Percentiles rank a stretch among this genome's conserved stretches.
phyloP scores from a whole-genome alignment of 345 rosid species.

The Euclidium syriacum region DNA sequence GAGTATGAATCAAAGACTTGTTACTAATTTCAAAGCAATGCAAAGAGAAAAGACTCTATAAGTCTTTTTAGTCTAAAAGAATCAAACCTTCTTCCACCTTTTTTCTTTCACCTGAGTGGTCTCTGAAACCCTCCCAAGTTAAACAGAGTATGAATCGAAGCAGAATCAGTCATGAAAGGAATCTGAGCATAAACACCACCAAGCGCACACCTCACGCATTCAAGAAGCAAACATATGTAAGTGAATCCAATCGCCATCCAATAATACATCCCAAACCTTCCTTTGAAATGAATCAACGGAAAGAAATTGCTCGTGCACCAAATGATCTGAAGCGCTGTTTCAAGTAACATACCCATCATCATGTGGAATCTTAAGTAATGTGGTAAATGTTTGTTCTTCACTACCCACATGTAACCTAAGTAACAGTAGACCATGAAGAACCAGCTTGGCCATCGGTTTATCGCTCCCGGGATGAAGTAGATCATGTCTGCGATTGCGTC shows the following conservation, averaged over 20 bases:
- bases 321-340: constrained; percentile 56
- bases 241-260: constrained; percentile 65
- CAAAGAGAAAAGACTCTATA: too few relatives aligned
- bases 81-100: too few relatives aligned
- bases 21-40: constrained; percentile 3
- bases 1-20: background rate
- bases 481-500: constrained; percentile 47
- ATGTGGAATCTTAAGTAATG: constrained; percentile 81
- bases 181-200: constrained; percentile 56
- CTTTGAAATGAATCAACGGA: constrained; percentile 70
- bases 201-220: constrained; percentile 64
- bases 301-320: constrained; percentile 67
- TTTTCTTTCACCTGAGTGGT: constrained; percentile 32
- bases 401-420: constrained; percentile 47
- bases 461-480: constrained; percentile 67
- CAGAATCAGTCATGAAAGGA: constrained; percentile 65
- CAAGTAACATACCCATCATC: constrained; percentile 87
- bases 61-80: too few relatives aligned
- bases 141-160: constrained; percentile 62
- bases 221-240: constrained; percentile 50
- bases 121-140: constrained; percentile 49
- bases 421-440: constrained; percentile 66
- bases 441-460: constrained; percentile 62
- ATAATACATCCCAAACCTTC: constrained; percentile 55
- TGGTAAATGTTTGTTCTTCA: constrained; percentile 66